Evolutionary conservation across 768 basidiomycete genomes (phyloP).

Genomic region (Lyophyllum atratum): DNA sequence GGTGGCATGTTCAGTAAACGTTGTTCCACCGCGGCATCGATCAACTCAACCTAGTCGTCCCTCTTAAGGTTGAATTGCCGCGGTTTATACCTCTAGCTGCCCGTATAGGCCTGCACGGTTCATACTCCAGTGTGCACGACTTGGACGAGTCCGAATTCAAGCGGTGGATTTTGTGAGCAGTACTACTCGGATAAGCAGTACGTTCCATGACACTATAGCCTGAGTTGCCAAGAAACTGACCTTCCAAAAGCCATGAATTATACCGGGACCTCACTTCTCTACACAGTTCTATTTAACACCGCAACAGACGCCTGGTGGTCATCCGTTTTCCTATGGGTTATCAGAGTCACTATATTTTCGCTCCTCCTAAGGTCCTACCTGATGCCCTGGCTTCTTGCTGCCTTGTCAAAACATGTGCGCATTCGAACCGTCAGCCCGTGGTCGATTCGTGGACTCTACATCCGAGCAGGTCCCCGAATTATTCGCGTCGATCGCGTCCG

Average conservation of each 20-base stretch:
- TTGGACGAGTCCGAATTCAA: neutral
- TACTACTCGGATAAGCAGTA: neutral
- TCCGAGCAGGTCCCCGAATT: conserved; percentile 53
- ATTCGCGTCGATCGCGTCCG: conserved; percentile 73
- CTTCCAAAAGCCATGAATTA: conserved; percentile 5
- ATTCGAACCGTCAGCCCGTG: conserved; percentile 75
- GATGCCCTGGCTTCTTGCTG: conserved; percentile 61
- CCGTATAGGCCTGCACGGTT: neutral
- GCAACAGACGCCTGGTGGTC: conserved; percentile 38
- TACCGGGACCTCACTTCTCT: conserved; percentile 15
- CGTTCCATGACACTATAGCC: neutral
- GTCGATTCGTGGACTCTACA: conserved; percentile 77
- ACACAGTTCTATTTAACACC: conserved; percentile 31
- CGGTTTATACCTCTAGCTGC: too few species aligned
- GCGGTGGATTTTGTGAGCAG: neutral
- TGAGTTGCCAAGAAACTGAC: neutral
- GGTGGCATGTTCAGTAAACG: conserved; percentile 5
- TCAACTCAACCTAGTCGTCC: neutral
- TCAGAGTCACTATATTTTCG: conserved; percentile 53
- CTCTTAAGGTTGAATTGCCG: neutral
- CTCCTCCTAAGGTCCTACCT: conserved; percentile 67
- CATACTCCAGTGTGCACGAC: neutral
- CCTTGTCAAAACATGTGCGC: conserved; percentile 63
- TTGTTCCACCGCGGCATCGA: neutral
- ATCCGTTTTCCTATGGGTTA: conserved; percentile 46